These are phyloP conservation scores for Caryopteris hybrid DNA, from an alignment of 305 asterid species.

Conservation along the genomic window DNA sequence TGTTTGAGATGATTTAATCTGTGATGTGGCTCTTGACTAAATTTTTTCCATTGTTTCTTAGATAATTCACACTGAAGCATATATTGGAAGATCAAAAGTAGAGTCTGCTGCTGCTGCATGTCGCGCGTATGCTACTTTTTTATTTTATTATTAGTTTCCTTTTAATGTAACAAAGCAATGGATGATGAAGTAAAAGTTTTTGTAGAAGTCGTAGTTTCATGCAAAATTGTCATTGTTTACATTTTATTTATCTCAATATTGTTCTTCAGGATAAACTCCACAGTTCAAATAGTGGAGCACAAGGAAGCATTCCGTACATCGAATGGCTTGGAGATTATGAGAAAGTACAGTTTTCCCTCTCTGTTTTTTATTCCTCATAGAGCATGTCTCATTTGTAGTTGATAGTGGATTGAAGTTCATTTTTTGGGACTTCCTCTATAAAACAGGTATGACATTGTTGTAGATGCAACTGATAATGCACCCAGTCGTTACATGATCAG, in stretches of 20 bases:
- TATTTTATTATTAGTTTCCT: background rate
- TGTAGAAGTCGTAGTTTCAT: background rate
- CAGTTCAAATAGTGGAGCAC: constrained; percentile 72
- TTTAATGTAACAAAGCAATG: background rate
- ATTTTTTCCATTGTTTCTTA: constrained; percentile 24
- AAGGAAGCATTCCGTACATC: constrained; percentile 80
- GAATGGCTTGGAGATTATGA: constrained; percentile 75
- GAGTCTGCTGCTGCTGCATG: constrained; percentile 99
- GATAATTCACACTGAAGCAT: constrained; percentile 90
- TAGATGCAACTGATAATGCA: constrained; percentile 94
- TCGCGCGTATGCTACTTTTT: constrained; percentile 57
- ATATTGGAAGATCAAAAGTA: constrained; percentile 88
- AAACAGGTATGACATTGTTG: constrained; percentile 79
- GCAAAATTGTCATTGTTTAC: constrained; percentile 2
- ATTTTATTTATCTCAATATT: background rate
- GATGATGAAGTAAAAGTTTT: background rate
- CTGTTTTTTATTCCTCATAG: background rate
- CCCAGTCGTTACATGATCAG: constrained; percentile 96
- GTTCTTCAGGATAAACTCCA: constrained; percentile 69
- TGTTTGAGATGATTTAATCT: constrained; percentile 9
- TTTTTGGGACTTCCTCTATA: constrained; percentile 18
- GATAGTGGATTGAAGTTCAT: background rate
- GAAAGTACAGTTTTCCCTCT: constrained; percentile 47
- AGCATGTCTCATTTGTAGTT: constrained; percentile 5
- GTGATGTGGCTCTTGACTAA: background rate